Evolutionary conservation across 768 basidiomycete genomes (phyloP), one percentile per base, ranked within the genome.

Genomic region (Suillus occidentalis): DNA sequence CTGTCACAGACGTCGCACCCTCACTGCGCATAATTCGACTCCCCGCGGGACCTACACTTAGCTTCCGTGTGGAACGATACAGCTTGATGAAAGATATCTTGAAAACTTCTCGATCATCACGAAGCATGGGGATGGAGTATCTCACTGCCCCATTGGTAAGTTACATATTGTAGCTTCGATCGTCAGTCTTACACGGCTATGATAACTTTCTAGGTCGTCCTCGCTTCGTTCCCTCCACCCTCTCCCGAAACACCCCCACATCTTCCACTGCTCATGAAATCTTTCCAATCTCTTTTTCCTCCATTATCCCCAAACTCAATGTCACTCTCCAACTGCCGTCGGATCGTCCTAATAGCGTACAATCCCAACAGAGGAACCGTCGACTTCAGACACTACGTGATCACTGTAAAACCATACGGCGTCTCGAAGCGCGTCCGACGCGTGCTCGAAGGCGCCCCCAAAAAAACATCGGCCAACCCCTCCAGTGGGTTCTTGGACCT

Each of bases 251-350:
- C 90, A 2, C 90, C 94, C 2, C 87, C 89, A 3, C 95, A 99
- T 74, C 83, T 98, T 45, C 85, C 93, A 43, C 89, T 99, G 64
- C 85, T 99, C 72, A 90, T 95, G 85, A 97, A 97, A 77, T 87
- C 95, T 65, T 97, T 99, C 80, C 97, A 99, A 76, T 90, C 93
- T 37, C 81, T 99, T 66, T 99, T 98, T 79, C 97, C 97, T 6
- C 91, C 97, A 0, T 92, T 99, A 56, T 83, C 92, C 13, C 93
- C 93, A 1, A 84, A 91, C 71, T 84, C 87, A 39, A 82, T 95
- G 73, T 85, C 87, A 25, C 87, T 94, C 60, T 90, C 96, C 61
- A 91, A 94, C 39, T 96, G 96, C 4, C 92, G 97, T 39, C 88
- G 97, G 70, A 90, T 99, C 63, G 94, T 99, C 40, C 89, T 99